Percentiles rank a stretch among this genome's conserved stretches.
Evolutionary conservation across 2,329 filamentous ascomycete species (phyloP).

Genomic region (Cercospora canescens): DNA sequence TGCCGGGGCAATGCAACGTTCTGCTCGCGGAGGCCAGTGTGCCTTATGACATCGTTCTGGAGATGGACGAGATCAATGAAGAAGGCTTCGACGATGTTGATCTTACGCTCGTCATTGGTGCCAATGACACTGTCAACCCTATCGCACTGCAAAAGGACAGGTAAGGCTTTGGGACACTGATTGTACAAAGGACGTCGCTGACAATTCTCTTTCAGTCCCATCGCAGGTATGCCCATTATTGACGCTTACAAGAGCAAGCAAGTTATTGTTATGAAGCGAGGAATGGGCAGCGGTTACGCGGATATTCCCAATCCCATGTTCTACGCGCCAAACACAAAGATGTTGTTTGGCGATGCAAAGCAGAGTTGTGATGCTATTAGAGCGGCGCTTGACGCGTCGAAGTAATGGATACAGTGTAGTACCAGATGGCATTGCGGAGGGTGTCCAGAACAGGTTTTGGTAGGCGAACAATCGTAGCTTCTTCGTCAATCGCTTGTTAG

Average conservation of each 20-base stretch:
- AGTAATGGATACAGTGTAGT: conserved; percentile 4
- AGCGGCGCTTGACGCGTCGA: conserved; percentile 31
- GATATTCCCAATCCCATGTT: conserved; percentile 95
- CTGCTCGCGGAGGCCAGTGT: conserved; percentile 84
- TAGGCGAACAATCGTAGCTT: background rate
- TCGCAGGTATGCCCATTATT: conserved; percentile 89
- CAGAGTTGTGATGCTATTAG: conserved; percentile 40
- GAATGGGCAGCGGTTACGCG: conserved; percentile 85
- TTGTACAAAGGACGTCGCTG: conserved; percentile 8
- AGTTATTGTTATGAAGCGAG: conserved; percentile 88
- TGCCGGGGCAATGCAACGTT: conserved; percentile 93
- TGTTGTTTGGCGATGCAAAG: conserved; percentile 91
- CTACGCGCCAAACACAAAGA: conserved; percentile 68
- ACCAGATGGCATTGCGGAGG: background rate
- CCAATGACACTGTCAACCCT: conserved; percentile 90
- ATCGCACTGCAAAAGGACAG: conserved; percentile 77
- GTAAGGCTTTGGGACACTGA: conserved; percentile 14
- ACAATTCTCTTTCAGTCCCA: conserved; percentile 55
- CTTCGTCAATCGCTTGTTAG: too few relatives aligned
- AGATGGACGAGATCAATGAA: conserved; percentile 97
- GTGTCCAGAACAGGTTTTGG: background rate
- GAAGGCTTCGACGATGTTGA: conserved; percentile 80
- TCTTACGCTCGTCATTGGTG: conserved; percentile 79
- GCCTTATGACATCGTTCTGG: conserved; percentile 86
- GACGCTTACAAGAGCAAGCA: conserved; percentile 95